Evolutionary conservation across 1,284 basidiomycete genomes (phyloP), one percentile per base, ranked within the genome.

Genomic region (Austroboletus novae-zelandiae): DNA sequence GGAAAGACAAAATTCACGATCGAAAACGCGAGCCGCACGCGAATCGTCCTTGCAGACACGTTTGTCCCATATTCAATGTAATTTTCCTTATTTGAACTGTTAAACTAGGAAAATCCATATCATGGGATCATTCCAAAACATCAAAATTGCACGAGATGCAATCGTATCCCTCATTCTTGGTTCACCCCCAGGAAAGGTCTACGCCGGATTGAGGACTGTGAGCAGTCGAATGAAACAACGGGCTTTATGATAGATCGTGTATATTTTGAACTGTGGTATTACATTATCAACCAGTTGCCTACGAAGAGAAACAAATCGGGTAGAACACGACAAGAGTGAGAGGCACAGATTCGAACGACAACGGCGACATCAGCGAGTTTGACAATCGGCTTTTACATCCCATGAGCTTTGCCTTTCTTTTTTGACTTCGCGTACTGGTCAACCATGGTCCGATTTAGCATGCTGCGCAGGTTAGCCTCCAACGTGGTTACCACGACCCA

Each of bases 1-100:
- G 96, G 96, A 43, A 95, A 97, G 73, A 98, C 96, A 3, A 94
- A 98, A 66, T 98, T 98, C 71, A 96, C 96, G 0, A 98, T 99
- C 51, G 96, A 99, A 74, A 99, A 99, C 64, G 84, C 94, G 2
- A 95, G 89, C 61, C 81, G 96, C 52, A 99, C 96, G 20, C 87
- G 96, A 34, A 94, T 99, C 51, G 93, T 99, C 31, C 83, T 99
- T 37, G 96, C 96, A 20, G 96, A 99, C 69, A 96, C 94, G 89
- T 94, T 65, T 55, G 91, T 65, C 15, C 7, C 79, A 23, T 37
- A 40, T 48, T 40, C 20, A 7, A 18, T 18, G 5, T 20, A 7
- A 32, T 8, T 44, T 25, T 14, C 25, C 25, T 35, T 52, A 40
- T 45, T 42, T 54, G 37, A 55, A 55, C 27, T 35, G 9, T 41